These are phyloP conservation scores for Actinidia chinensis DNA, from an alignment of 179 eudicot species.

Conservation along the genomic window DNA sequence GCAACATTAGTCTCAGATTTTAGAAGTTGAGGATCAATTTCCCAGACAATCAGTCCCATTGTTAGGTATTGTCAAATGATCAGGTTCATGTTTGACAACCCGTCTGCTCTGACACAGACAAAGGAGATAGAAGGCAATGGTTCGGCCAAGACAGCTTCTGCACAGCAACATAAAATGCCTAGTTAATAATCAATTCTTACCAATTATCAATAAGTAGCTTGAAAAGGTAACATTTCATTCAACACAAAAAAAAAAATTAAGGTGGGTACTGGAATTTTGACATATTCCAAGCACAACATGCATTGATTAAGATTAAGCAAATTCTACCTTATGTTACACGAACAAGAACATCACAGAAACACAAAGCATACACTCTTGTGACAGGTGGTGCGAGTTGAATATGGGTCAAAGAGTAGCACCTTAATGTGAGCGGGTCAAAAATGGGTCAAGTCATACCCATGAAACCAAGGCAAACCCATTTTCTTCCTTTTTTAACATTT, in stretches of 20 bases:
- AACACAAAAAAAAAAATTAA: not conserved
- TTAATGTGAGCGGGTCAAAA: too few relatives aligned
- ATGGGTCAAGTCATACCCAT: too few relatives aligned
- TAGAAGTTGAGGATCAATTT: slow-evolving; percentile 74
- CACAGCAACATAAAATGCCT: slow-evolving; percentile 18
- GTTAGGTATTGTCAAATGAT: slow-evolving; percentile 69
- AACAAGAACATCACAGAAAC: too few relatives aligned
- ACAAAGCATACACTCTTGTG: too few relatives aligned
- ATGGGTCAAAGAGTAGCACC: too few relatives aligned
- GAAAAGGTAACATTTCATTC: not conserved
- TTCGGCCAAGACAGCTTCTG: slow-evolving; percentile 75
- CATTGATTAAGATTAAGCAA: not conserved
- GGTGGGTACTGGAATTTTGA: not conserved
- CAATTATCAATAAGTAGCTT: not conserved
- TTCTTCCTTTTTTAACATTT: too few relatives aligned
- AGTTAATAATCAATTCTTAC: slow-evolving; percentile 10
- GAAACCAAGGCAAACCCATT: too few relatives aligned
- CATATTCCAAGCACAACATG: not conserved
- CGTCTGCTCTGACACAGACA: slow-evolving; percentile 42
- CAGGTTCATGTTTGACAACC: slow-evolving; percentile 42
- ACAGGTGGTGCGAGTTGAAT: too few relatives aligned
- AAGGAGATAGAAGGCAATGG: slow-evolving; percentile 48
- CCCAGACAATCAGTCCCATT: slow-evolving; percentile 98
- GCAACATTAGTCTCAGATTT: slow-evolving; percentile 83
- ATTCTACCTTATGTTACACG: not conserved